These are phyloP conservation scores for Fabrea salina DNA, from an alignment of 169 alveolate genomes.

Conservation along the genomic window DNA sequence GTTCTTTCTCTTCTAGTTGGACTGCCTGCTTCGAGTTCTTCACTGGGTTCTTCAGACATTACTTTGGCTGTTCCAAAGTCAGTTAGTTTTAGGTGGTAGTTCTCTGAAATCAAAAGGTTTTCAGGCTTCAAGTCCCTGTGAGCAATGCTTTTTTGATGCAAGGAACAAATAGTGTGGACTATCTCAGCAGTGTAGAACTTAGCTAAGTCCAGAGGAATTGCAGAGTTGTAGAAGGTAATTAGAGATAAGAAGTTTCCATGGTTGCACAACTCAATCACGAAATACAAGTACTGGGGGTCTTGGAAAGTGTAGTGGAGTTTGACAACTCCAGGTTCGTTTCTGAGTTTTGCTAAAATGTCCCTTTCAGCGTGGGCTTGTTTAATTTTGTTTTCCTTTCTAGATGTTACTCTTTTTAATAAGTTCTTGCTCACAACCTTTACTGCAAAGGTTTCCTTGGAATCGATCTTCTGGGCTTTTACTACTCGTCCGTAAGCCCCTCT, in stretches of 20 bases:
- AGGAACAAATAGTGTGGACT: constrained; percentile 67
- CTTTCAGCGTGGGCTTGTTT: constrained; percentile 55
- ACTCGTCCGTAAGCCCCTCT: constrained; percentile 40
- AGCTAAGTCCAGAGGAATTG: constrained; percentile 64
- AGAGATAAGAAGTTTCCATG: constrained; percentile 83
- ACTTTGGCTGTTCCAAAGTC: constrained; percentile 85
- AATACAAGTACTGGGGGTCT: constrained; percentile 64
- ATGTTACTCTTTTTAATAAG: constrained; percentile 1
- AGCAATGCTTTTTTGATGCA: constrained; percentile 63
- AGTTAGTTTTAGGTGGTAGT: constrained; percentile 71
- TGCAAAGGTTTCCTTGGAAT: constrained; percentile 15
- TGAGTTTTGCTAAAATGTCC: constrained; percentile 67
- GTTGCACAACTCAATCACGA: constrained; percentile 76
- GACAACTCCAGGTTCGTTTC: constrained; percentile 73
- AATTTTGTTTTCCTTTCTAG: constrained; percentile 24
- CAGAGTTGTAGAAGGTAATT: constrained; percentile 44
- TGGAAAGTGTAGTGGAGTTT: constrained; percentile 71
- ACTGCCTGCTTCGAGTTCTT: not conserved
- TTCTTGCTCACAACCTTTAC: constrained; percentile 25
- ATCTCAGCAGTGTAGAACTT: constrained; percentile 75
- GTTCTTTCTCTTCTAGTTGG: not conserved
- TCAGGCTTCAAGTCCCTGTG: constrained; percentile 89
- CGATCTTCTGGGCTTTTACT: constrained; percentile 20
- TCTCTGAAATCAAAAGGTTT: constrained; percentile 70
- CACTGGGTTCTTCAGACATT: constrained; percentile 32